Evolutionary conservation across 805 yeast genomes (phyloP), one percentile per base, ranked within the genome.

Genomic region (Brettanomyces naardenensis): DNA sequence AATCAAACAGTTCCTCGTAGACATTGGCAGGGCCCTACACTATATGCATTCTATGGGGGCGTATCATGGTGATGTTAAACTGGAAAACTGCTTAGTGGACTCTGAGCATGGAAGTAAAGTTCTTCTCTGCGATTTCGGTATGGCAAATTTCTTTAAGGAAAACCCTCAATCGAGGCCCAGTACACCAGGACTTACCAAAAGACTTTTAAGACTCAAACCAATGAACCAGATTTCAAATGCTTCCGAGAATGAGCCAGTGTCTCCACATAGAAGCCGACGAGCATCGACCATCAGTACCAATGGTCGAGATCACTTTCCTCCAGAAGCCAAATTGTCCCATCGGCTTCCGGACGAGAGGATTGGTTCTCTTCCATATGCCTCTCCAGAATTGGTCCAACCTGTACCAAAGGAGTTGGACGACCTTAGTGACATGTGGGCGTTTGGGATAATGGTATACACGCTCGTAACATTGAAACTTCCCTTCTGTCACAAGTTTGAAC

Each of bases 311-410:
- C n/a, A n/a, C n/a, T n/a, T n/a, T n/a, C n/a, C n/a, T n/a, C 11
- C 26, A 7, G 26, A 23, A 9, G 7, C 26, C 26, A 11, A 23
- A 23, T 11, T 23, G 7, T 11, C 7, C 11, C 26, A 23, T 23
- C 26, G 26, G 11, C 26, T 35, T 15, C 37, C 37, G 11, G 37
- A 35, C 17, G 37, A 35, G 11, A 11, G 22, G 26, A 83, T 86
- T 35, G 97, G 97, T 0, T 88, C 95, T 1, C 65, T 89, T 23
- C 96, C 97, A 0, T 89, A 87, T 56, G 95, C 96, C 0, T 75
- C 95, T 0, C 97, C 97, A 0, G 96, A 89, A 54, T 65, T 87
- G 14, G 61, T 88, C 29, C 62, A 65, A 29, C 80, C 83, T 1
- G 66, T 68, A 31, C 84, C 87, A 4, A 64, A 79, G 42, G 39